Evolutionary conservation across 495 filamentous ascomycete species (phyloP).

Genomic region (Astrothelium macrocarpum): DNA sequence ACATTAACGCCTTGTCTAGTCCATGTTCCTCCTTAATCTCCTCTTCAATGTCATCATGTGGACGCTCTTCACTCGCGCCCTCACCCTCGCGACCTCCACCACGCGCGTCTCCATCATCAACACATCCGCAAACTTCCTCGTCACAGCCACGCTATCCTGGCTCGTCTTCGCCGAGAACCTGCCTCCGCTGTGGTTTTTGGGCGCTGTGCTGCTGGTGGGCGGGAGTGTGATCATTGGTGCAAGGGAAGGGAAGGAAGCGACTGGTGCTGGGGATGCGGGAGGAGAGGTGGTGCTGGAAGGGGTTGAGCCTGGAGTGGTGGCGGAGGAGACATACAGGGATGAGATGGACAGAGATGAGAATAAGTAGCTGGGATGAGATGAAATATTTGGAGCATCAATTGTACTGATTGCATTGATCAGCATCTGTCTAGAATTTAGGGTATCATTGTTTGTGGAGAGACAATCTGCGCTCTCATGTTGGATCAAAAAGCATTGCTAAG

Average conservation of each 20-base stretch:
- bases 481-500: neutral
- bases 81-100: conserved; percentile 72
- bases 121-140: conserved; percentile 82
- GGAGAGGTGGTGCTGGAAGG: neutral
- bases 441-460: neutral
- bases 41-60: conserved; percentile 92
- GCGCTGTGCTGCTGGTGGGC: conserved; percentile 71
- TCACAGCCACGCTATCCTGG: conserved; percentile 78
- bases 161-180: conserved; percentile 62
- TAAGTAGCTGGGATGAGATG: neutral
- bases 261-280: neutral
- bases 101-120: conserved; percentile 90
- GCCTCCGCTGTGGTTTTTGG: conserved; percentile 78
- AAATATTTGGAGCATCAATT: no score
- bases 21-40: conserved; percentile 81
- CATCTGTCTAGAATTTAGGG: neutral
- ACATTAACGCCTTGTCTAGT: no score
- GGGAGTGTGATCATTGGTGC: conserved; percentile 87
- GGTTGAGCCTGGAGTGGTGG: neutral
- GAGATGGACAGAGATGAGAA: neutral
- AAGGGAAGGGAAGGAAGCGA: conserved; percentile 42
- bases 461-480: neutral
- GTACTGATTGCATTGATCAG: no score
- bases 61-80: conserved; percentile 75
- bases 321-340: neutral